Base-by-base conservation (phyloP, 1,139 yeast species). In the Pichia sp. region DNA sequence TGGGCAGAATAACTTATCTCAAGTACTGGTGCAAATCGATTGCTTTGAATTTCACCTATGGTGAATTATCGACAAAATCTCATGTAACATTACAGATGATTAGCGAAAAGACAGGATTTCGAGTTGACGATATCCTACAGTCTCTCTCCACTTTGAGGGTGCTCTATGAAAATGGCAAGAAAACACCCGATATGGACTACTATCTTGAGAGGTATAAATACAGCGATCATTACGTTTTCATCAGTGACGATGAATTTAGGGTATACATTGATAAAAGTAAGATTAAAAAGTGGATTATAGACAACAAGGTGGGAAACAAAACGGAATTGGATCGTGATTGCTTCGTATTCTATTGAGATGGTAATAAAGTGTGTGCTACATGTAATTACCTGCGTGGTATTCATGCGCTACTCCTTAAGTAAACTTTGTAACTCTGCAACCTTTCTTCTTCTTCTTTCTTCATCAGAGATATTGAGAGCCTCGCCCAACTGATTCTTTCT, bases 401-500 rank as follows among this genome's bases (percentile, higher is more conserved):
- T 14, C 10, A 11, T 14, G n/a, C 6, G 2, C 18, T 27, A 40
- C 11, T 40, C 39, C 15, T 38, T 22, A 14, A 87, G 84, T 45
- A 87, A 64, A 55, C 77, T 70, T 56, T 81, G 78, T 42, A 87
- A 80, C 49, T 87, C 95, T 47, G 87, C 95, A 28, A 87, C 70
- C 49, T 91, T 67, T 51, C 84, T 71, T 46, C 72, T 75, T 42
- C 84, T 67, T 55, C 85, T 69, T 45, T 77, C 81, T 36, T 74
- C 80, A 49, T 84, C 95, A 37, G 77, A 83, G 27, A 77, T 77
- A 12, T 86, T 91, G 29, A 86, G 78, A 0, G 87, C 86, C 45
- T 83, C 93, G 5, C 96, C 96, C 39, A 87, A 66, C 32, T 80
- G 86, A 53, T 84, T 74, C 55, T 88, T 88, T 32, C 88, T 64